These are phyloP conservation scores for Scutellaria barbata DNA, from an alignment of 257 asterid genomes.

Conservation along the genomic window DNA sequence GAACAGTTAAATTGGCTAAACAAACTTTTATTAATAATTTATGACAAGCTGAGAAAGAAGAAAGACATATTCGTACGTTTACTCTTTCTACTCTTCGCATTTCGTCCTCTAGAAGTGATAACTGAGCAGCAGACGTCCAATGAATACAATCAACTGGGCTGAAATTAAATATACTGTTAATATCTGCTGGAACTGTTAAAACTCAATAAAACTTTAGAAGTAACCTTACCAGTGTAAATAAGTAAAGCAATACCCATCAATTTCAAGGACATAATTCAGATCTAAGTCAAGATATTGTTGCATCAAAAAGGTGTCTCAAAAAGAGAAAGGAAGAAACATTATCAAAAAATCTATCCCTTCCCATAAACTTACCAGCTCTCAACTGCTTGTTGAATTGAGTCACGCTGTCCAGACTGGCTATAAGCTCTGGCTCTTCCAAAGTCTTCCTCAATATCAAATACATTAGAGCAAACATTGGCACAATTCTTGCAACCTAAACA, in stretches of 20 bases:
- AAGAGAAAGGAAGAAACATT: constrained; percentile 5
- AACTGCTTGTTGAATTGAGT: constrained; percentile 79
- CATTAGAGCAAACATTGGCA: constrained; percentile 77
- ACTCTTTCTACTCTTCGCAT: constrained; percentile 99
- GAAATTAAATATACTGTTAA: constrained; percentile 47
- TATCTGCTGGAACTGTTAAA: constrained; percentile 27
- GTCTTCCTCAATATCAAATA: constrained; percentile 92
- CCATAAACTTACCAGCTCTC: constrained; percentile 79
- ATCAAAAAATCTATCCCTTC: neutral
- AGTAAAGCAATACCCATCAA: neutral
- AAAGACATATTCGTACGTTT: constrained; percentile 59
- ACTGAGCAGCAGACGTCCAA: constrained; percentile 96
- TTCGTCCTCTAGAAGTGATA: constrained; percentile 95
- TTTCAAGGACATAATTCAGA: constrained; percentile 1
- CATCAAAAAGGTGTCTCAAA: neutral
- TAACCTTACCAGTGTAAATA: constrained; percentile 16
- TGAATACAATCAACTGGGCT: constrained; percentile 99
- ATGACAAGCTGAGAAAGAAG: constrained; percentile 3
- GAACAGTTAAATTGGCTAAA: neutral
- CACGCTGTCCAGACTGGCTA: constrained; percentile 66
- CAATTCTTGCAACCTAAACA: constrained; percentile 93
- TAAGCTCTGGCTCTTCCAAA: constrained; percentile 98
- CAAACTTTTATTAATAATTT: neutral
- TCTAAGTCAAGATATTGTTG: neutral
- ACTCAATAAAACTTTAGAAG: neutral